These are phyloP conservation scores for Yarrowia sp. DNA, from an alignment of 805 yeast genomes.

Conservation along the genomic window DNA sequence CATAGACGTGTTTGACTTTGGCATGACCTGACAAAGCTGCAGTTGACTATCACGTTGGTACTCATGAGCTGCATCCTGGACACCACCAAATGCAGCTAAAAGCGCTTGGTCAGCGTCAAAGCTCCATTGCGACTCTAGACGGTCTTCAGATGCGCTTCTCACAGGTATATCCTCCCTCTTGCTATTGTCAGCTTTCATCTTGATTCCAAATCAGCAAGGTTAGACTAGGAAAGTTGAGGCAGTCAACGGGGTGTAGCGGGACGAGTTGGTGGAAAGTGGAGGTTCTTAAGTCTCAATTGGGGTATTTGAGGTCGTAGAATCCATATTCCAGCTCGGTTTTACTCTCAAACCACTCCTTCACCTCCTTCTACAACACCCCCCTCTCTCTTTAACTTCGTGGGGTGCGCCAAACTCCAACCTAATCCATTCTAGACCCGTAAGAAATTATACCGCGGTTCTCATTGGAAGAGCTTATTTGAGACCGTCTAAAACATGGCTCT, in stretches of 20 bases:
- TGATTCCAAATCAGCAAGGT: not conserved
- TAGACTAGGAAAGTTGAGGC: not conserved
- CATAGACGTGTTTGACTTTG: no score
- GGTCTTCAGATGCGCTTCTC: no score
- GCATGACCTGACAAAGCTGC: no score
- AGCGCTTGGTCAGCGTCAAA: no score
- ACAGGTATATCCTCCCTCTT: no score
- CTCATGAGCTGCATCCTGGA: no score
- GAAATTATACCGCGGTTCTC: not conserved
- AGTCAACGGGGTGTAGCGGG: not conserved
- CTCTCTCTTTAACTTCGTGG: constrained; percentile 1
- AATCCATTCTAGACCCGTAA: constrained; percentile 23
- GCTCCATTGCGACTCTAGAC: no score
- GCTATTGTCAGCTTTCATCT: no score
- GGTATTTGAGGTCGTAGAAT: not conserved
- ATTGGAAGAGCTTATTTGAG: constrained; percentile 1
- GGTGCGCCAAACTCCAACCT: constrained; percentile 14
- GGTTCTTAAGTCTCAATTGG: not conserved
- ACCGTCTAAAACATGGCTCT: no score
- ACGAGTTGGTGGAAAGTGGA: not conserved
- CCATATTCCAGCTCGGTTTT: not conserved
- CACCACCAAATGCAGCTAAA: no score
- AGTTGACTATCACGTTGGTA: no score
- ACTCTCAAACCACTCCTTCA: not conserved
- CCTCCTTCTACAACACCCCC: not conserved